phyloP scores from a whole-genome alignment of 2,329 filamentous ascomycete genomes.

The Alternaria gansuensis region DNA sequence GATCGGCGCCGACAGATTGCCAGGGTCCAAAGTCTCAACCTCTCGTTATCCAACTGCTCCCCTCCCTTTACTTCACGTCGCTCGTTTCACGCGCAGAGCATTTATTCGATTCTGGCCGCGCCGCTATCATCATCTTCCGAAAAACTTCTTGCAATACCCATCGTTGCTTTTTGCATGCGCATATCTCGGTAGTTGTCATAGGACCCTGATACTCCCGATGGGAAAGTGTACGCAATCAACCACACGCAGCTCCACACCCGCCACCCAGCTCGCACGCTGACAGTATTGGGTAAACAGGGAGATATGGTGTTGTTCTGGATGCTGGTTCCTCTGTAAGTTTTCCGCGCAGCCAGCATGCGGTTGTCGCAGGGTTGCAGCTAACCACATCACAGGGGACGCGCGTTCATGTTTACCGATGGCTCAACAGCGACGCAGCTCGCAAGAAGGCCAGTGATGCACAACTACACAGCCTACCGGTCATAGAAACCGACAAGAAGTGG shows the following conservation, averaged over 20 bases:
- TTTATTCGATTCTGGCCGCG: slow-evolving; percentile 18
- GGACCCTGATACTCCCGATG: slow-evolving; percentile 45
- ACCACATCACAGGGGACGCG: slow-evolving; percentile 72
- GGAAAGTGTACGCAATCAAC: slow-evolving; percentile 53
- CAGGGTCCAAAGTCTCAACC: slow-evolving; percentile 24
- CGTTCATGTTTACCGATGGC: slow-evolving; percentile 93
- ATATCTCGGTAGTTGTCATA: slow-evolving; percentile 24
- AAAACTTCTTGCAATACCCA: slow-evolving; percentile 12
- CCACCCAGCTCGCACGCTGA: slow-evolving; percentile 31
- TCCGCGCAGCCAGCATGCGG: background rate
- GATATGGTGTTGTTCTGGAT: slow-evolving; percentile 95
- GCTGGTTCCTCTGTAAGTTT: slow-evolving; percentile 84
- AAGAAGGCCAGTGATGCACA: slow-evolving; percentile 68
- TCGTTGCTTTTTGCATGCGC: slow-evolving; percentile 41
- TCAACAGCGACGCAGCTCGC: slow-evolving; percentile 74
- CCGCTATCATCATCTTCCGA: slow-evolving; percentile 14
- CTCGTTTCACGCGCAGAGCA: slow-evolving; percentile 32
- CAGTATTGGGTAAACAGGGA: slow-evolving; percentile 55
- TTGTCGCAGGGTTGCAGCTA: slow-evolving; percentile 22
- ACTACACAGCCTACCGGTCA: slow-evolving; percentile 74
- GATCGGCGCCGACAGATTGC: slow-evolving; percentile 20
- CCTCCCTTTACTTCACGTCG: slow-evolving; percentile 39
- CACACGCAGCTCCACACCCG: slow-evolving; percentile 20
- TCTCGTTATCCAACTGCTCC: slow-evolving; percentile 5
- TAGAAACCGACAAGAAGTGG: slow-evolving; percentile 86